Conservation (phyloP, 371 early-diverging fungal genomes). For the Lichtheimia ramosa region DNA sequence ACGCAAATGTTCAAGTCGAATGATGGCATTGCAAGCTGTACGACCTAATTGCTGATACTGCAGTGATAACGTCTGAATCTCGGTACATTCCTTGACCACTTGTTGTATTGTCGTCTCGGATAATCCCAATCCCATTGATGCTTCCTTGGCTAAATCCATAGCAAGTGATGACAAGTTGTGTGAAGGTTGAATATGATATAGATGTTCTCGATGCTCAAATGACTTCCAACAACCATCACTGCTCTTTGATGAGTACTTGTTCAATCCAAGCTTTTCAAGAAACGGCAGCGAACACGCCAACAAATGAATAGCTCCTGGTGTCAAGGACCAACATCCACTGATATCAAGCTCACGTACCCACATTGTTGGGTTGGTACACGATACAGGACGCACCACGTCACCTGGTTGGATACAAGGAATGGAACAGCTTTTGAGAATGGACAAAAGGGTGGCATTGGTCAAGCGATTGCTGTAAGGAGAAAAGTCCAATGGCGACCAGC, state of each 20-base stretch:
- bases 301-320: conserved; percentile 22
- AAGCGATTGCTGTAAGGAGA: conserved; percentile 24
- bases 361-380: background rate
- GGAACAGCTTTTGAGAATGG: conserved; percentile 22
- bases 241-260: conserved; percentile 17
- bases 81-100: conserved; percentile 6
- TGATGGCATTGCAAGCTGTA: conserved; percentile 11
- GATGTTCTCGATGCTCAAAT: conserved; percentile 37
- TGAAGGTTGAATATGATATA: conserved; percentile 40
- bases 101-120: conserved; percentile 17
- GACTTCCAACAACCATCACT: conserved; percentile 3
- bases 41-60: conserved; percentile 31
- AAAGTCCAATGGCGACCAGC: conserved; percentile 39
- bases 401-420: conserved; percentile 15
- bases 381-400: background rate
- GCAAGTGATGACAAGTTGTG: conserved; percentile 33
- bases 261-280: conserved; percentile 20
- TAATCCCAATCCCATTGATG: conserved; percentile 18
- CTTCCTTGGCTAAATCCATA: conserved; percentile 35
- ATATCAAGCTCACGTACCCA: conserved; percentile 18
- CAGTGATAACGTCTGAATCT: conserved; percentile 25
- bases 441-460: conserved; percentile 19
- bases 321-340: conserved; percentile 37
- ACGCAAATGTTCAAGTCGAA: conserved; percentile 12
- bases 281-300: conserved; percentile 24